Evolutionary conservation across 352 stramenopile genomes (phyloP), one percentile per base, ranked within the genome.

Genomic region (Pythium inflatum): DNA sequence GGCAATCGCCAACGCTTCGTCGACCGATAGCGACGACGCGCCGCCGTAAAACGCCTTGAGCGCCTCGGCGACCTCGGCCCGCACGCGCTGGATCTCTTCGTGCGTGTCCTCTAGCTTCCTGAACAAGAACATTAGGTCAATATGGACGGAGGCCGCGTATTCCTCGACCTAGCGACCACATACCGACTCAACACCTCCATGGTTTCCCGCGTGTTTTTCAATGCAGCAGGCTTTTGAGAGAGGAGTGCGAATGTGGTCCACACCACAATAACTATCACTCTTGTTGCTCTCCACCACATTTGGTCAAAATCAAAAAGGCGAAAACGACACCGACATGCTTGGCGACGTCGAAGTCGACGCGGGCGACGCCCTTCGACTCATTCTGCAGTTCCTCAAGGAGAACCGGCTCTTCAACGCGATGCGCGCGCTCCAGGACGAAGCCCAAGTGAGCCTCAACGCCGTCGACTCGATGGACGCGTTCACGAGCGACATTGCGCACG

Each of bases 331-430:
- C n/a, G n/a, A n/a, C n/a, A n/a, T n/a, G 49, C 12, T 68, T 36
- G 27, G 53, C 43, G 48, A 75, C 18, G 55, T 91, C 34, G 81
- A 92, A 53, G 80, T 92, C 49, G 79, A 88, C 55, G 78, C 83
- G 18, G 75, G 81, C 64, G 92, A 98, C 62, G 86, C 92, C 51
- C 81, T 98, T 58, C 88, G 91, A 27, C 77, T 98, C 28, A 92
- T 98, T 59, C 85, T 97, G 68, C 91, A 98, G 79, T 98, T 97
- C 61, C 82, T 97, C 38, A 85, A 93, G 59, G 94, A 98, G 76
- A 95, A 97, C 71, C 81, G 87, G 12, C 78, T 98, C 11, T 92
- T 92, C 46, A 54, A 77, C 27, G 80, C 91, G 11, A 87, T 98
- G 80, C 77, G 83, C 24, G 75, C 88, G 57, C 77, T 98, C 48